Conservation (phyloP, 2,329 filamentous ascomycete species). For the Juglanconis juglandina region DNA sequence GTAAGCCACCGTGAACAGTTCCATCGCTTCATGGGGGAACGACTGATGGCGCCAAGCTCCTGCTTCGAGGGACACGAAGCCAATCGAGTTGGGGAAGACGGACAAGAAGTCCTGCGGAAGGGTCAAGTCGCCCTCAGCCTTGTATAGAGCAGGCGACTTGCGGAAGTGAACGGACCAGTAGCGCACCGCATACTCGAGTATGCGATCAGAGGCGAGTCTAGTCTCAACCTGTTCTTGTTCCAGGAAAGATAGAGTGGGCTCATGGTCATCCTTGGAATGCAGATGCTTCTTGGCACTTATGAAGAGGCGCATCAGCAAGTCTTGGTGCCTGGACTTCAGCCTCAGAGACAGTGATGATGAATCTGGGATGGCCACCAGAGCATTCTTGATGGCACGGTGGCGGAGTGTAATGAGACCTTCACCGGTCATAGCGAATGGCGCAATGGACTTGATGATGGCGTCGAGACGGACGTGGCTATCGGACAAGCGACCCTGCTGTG, state of each 20-base stretch:
- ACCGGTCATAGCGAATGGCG: background rate
- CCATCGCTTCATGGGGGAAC: background rate
- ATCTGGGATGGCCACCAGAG: background rate
- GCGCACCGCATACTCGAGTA: conserved; percentile 2
- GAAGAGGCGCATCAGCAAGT: background rate
- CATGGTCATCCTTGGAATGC: background rate
- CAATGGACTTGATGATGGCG: background rate
- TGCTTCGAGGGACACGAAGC: background rate
- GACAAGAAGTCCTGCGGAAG: background rate
- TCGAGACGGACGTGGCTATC: background rate
- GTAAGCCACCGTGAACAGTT: background rate
- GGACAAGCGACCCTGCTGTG: background rate
- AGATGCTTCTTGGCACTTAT: background rate
- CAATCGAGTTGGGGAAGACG: background rate
- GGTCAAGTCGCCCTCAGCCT: background rate
- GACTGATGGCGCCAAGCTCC: background rate
- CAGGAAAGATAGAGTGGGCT: background rate
- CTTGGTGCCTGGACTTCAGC: background rate
- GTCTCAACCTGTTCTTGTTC: background rate
- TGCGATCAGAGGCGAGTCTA: background rate
- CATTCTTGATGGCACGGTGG: conserved; percentile 3
- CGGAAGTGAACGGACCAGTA: conserved; percentile 2
- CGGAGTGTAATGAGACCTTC: background rate
- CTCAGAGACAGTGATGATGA: background rate
- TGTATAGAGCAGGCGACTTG: background rate